These are phyloP conservation scores for Zelopaecilomyces penicillatus DNA, from an alignment of 2,329 filamentous ascomycete species.

Conservation along the genomic window DNA sequence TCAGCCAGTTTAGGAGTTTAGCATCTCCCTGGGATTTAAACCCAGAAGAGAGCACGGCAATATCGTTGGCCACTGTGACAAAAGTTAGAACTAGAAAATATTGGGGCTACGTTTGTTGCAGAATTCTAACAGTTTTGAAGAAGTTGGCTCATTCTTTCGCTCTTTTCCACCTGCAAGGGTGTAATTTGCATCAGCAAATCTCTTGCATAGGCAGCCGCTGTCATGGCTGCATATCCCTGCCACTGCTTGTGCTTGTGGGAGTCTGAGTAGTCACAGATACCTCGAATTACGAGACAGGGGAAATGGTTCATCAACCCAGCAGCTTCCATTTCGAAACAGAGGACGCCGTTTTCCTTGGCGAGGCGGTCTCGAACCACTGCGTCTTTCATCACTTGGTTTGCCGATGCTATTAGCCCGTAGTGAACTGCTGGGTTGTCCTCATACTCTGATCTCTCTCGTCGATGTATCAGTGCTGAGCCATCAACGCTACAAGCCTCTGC, in stretches of 20 bases:
- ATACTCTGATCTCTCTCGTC: neutral
- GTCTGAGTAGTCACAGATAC: conserved; percentile 30
- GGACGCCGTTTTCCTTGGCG: conserved; percentile 5
- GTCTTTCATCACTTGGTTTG: conserved; percentile 26
- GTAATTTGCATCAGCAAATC: conserved; percentile 12
- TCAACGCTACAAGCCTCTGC: neutral
- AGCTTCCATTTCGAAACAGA: conserved; percentile 21
- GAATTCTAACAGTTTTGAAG: too few species aligned
- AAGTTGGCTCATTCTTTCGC: too few species aligned
- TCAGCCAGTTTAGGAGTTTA: neutral
- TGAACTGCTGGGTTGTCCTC: conserved; percentile 5
- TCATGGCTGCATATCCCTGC: conserved; percentile 25
- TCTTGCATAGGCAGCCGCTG: conserved; percentile 20
- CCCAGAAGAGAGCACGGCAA: too few species aligned
- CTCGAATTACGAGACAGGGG: conserved; percentile 24
- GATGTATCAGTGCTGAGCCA: neutral
- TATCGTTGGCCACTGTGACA: too few species aligned
- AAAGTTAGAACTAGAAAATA: too few species aligned
- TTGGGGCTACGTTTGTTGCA: too few species aligned
- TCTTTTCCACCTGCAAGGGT: neutral
- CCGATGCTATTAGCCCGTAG: conserved; percentile 18
- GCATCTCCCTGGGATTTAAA: neutral
- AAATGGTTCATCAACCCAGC: conserved; percentile 16
- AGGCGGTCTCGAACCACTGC: conserved; percentile 20
- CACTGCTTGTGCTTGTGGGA: conserved; percentile 28